Base-by-base conservation (phyloP, 805 yeast genomes). In the Yamadazyma endophytica region DNA sequence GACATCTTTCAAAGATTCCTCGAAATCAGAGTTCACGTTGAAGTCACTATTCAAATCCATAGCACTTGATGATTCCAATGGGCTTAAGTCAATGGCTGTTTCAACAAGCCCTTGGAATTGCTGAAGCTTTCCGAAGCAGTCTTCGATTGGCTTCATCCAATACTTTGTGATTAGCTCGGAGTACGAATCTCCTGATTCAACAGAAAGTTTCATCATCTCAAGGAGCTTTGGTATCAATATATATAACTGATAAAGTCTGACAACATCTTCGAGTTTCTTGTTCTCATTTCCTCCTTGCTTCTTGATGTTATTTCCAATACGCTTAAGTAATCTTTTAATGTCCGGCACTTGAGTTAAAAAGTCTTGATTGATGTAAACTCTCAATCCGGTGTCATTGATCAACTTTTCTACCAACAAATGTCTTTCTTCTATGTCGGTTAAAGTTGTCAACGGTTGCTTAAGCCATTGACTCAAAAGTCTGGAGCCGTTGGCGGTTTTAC, bases 401-500 rank as follows among this genome's bases (percentile, higher is more conserved):
- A 92, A 59, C 36, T 73, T 70, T 17, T 77, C 82, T n/a, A 90
- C 95, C 29, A 92, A 61, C 6, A 63, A 54, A 42, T 85, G 96
- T 30, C 99, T 70, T 26, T 77, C 67, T 23, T 61, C 54, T 23
- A 92, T 88, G 30, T 68, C 76, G 0, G 45, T 49, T 8, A 70
- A 50, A 42, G 77, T 77, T 32, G 95, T 79, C 29, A 92, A 68
- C 1, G 99, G 99, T 57, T 92, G 98, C 50, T 90, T 92, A 39
- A 92, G 68, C 98, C 98, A 92, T 50, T 87, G 96, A 11, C 92
- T 79, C 16, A 92, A 69, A 30, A 89, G 59, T 42, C 97, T 71
- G 1, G 90, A 66, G 6, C 99, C 99, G n/a, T 92, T 87, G 2
- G 77, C 70, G 4, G 95, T 82, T 47, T 84, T 87, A 64, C 97